phyloP scores from a whole-genome alignment of 2,329 filamentous ascomycete genomes.

The Cercospora sp. region DNA sequence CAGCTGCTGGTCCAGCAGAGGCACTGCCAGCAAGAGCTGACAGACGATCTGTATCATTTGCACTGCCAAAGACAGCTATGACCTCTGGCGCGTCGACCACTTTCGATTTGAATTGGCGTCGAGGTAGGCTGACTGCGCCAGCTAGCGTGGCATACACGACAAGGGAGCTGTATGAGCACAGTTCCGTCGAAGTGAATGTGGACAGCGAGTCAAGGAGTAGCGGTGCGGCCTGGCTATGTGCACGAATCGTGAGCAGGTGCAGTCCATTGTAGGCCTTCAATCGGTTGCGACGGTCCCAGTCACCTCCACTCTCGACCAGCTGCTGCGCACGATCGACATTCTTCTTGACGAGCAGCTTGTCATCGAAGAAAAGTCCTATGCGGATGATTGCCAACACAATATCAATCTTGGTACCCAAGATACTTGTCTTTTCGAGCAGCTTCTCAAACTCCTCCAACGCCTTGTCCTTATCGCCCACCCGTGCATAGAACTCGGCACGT shows the following conservation, averaged over 20 bases:
- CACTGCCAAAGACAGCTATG: slow-evolving; percentile 81
- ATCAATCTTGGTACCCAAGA: slow-evolving; percentile 96
- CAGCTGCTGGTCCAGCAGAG: slow-evolving; percentile 75
- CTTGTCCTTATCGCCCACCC: slow-evolving; percentile 97
- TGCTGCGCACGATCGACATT: slow-evolving; percentile 85
- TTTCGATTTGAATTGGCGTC: slow-evolving; percentile 98
- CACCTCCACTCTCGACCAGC: slow-evolving; percentile 90
- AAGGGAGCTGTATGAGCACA: slow-evolving; percentile 93
- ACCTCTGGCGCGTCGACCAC: slow-evolving; percentile 98
- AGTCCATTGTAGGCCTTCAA: slow-evolving; percentile 98
- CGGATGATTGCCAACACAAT: slow-evolving; percentile 95
- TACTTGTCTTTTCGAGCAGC: slow-evolving; percentile 94
- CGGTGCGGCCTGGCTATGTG: slow-evolving; percentile 85
- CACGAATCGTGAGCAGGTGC: slow-evolving; percentile 87
- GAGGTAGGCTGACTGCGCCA: slow-evolving; percentile 89
- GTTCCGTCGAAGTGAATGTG: slow-evolving; percentile 97
- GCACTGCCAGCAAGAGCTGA: slow-evolving; percentile 76
- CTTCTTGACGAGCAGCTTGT: slow-evolving; percentile 90
- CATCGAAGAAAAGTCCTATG: slow-evolving; percentile 92
- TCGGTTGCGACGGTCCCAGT: slow-evolving; percentile 97
- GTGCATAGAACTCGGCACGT: slow-evolving; percentile 92
- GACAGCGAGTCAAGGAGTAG: slow-evolving; percentile 94
- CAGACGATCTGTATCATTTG: slow-evolving; percentile 80
- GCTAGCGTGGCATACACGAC: slow-evolving; percentile 96
- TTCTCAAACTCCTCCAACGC: slow-evolving; percentile 89